These are phyloP conservation scores for Avena eriantha DNA, from an alignment of 176 grass and related monocot genomes.

Conservation along the genomic window DNA sequence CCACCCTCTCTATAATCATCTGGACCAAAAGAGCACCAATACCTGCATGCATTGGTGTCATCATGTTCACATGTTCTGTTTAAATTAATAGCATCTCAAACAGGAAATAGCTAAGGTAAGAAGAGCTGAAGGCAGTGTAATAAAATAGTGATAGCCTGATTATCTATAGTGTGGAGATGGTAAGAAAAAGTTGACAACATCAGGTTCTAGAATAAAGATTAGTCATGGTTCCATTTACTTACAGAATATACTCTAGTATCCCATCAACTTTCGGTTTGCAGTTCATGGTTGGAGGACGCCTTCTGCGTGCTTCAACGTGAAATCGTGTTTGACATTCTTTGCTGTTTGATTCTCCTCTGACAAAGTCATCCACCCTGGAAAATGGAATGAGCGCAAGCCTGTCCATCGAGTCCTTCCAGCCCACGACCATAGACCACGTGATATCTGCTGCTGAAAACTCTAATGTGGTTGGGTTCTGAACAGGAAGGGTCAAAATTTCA, in stretches of 20 bases:
- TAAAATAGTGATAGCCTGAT: background rate
- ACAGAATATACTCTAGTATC: constrained; percentile 98
- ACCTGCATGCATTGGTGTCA: constrained; percentile 56
- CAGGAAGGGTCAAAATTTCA: constrained; percentile 88
- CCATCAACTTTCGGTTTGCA: constrained; percentile 98
- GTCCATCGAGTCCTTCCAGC: constrained; percentile 91
- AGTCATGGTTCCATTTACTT: constrained; percentile 47
- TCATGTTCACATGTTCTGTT: constrained; percentile 25
- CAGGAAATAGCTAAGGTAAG: background rate
- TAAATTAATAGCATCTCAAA: constrained; percentile 33
- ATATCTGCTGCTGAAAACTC: constrained; percentile 92
- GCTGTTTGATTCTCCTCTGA: constrained; percentile 88
- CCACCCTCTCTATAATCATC: constrained; percentile 92
- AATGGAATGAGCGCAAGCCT: constrained; percentile 92
- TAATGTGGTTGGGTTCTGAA: constrained; percentile 78
- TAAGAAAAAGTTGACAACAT: background rate
- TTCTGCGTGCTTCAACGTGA: constrained; percentile 88
- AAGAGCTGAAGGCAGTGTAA: background rate
- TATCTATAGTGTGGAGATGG: background rate
- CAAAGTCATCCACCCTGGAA: constrained; percentile 86
- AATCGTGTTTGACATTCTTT: constrained; percentile 85
- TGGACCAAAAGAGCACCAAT: constrained; percentile 99
- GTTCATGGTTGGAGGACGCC: constrained; percentile 58
- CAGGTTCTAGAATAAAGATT: background rate
- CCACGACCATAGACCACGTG: constrained; percentile 91